These are phyloP conservation scores for Coprinellus micaceus DNA, from an alignment of 768 basidiomycete species.

Conservation along the genomic window DNA sequence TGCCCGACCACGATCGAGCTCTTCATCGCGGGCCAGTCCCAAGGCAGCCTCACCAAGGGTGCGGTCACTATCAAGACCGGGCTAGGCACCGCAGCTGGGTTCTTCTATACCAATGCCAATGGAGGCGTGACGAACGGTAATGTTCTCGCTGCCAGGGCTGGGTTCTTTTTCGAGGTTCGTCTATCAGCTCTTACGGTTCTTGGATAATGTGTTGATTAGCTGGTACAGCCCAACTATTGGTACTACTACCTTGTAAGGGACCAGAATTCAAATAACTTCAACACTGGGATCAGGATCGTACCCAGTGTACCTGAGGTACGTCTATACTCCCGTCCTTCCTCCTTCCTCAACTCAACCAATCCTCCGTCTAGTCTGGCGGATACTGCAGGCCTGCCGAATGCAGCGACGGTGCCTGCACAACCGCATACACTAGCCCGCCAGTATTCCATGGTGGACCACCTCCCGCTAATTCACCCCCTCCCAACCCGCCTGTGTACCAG, in stretches of 20 bases:
- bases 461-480: conserved; percentile 13
- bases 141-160: conserved; percentile 17
- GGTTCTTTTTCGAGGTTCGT: conserved; percentile 17
- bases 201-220: background rate
- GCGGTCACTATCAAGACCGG: conserved; percentile 13
- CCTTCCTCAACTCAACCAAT: background rate
- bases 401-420: conserved; percentile 20
- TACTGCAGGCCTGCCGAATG: conserved; percentile 24
- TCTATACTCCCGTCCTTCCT: background rate
- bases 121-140: conserved; percentile 17
- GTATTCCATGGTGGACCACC: conserved; percentile 7
- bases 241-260: conserved; percentile 32
- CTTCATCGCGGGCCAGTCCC: conserved; percentile 13
- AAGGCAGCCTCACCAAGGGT: conserved; percentile 14
- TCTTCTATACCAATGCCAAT: conserved; percentile 20
- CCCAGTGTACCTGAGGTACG: conserved; percentile 21
- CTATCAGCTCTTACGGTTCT: background rate
- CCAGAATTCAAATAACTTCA: conserved; percentile 21
- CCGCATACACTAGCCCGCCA: conserved; percentile 25
- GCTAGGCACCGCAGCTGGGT: conserved; percentile 12
- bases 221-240: background rate
- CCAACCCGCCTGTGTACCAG: conserved; percentile 18
- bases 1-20: conserved; percentile 20
- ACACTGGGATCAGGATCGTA: conserved; percentile 29
- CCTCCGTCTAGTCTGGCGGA: conserved; percentile 9